These are phyloP conservation scores for Kalmanozyma brasiliensis DNA, from an alignment of 1,284 basidiomycete genomes.

Conservation along the genomic window DNA sequence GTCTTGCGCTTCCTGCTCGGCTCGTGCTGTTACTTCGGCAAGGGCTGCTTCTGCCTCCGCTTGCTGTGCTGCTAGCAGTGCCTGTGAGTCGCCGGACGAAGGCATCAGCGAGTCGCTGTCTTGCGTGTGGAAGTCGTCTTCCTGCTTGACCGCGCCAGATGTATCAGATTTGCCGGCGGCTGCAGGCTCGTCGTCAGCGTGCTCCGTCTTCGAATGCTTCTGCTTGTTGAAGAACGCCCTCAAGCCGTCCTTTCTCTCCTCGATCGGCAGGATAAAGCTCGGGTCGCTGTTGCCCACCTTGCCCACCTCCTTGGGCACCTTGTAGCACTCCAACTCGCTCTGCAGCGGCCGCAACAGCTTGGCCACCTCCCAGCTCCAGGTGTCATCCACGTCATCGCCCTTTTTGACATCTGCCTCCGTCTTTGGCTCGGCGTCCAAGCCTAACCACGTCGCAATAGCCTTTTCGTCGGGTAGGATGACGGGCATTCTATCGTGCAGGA, in stretches of 20 bases:
- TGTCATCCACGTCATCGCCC: slow-evolving; percentile 28
- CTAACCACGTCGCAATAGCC: slow-evolving; percentile 81
- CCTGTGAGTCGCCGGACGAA: slow-evolving; percentile 20
- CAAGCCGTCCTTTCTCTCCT: slow-evolving; percentile 85
- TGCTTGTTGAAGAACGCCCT: slow-evolving; percentile 80
- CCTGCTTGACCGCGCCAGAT: slow-evolving; percentile 10
- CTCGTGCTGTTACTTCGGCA: slow-evolving; percentile 12
- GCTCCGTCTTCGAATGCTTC: slow-evolving; percentile 9
- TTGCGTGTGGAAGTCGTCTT: slow-evolving; percentile 8
- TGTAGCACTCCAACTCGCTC: slow-evolving; percentile 79
- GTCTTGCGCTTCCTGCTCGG: slow-evolving; percentile 35
- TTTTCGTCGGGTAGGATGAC: slow-evolving; percentile 78
- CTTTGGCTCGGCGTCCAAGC: slow-evolving; percentile 70
- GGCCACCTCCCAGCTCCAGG: slow-evolving; percentile 71
- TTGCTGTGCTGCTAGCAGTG: slow-evolving; percentile 25
- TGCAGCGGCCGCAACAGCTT: slow-evolving; percentile 77
- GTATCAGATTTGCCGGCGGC: neutral
- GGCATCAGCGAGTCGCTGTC: slow-evolving; percentile 16
- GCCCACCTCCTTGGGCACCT: slow-evolving; percentile 88
- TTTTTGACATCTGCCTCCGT: slow-evolving; percentile 18
- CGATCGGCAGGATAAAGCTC: slow-evolving; percentile 82
- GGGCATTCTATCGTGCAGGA: slow-evolving; percentile 86
- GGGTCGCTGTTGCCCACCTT: slow-evolving; percentile 86
- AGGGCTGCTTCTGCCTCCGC: slow-evolving; percentile 20
- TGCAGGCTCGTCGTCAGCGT: neutral